Conservation (phyloP, 495 filamentous ascomycete genomes). For the Penicillium fimorum region DNA sequence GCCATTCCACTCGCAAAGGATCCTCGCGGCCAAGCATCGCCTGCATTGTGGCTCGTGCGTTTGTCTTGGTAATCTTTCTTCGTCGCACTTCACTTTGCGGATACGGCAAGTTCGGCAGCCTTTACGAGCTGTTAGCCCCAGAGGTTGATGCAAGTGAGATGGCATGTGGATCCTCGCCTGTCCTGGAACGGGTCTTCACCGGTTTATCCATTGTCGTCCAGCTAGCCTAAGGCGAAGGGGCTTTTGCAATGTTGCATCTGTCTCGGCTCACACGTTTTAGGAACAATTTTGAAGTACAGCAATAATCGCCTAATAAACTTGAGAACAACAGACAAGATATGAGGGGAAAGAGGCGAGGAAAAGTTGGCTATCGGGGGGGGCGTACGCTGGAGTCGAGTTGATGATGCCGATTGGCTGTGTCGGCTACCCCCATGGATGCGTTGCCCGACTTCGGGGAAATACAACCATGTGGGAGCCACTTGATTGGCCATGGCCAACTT, state of each 20-base stretch:
- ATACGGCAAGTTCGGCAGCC: constrained; percentile 39
- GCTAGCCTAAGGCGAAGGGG: not conserved
- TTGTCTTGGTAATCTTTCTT: constrained; percentile 27
- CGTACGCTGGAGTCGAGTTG: constrained; percentile 15
- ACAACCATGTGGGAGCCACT: not conserved
- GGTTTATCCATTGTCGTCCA: constrained; percentile 23
- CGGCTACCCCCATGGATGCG: constrained; percentile 14
- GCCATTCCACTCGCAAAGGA: constrained; percentile 35
- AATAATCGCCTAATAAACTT: not conserved
- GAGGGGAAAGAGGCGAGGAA: constrained; percentile 17
- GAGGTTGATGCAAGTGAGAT: not conserved
- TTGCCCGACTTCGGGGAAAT: not conserved
- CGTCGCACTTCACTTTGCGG: constrained; percentile 39
- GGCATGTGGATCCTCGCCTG: constrained; percentile 28
- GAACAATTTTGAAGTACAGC: not conserved
- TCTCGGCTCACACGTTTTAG: not conserved
- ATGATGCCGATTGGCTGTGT: constrained; percentile 29
- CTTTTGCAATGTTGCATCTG: constrained; percentile 3
- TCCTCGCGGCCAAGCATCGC: constrained; percentile 27
- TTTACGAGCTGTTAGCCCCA: constrained; percentile 6
- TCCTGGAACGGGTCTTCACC: constrained; percentile 34
- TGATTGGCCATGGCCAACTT: constrained; percentile 8
- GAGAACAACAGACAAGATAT: not conserved
- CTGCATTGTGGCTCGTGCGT: constrained; percentile 33
- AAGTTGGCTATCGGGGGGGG: not conserved